Evolutionary conservation across 1,284 basidiomycete genomes (phyloP), one percentile per base, ranked within the genome.

Genomic region (Gomphus bonarii): DNA sequence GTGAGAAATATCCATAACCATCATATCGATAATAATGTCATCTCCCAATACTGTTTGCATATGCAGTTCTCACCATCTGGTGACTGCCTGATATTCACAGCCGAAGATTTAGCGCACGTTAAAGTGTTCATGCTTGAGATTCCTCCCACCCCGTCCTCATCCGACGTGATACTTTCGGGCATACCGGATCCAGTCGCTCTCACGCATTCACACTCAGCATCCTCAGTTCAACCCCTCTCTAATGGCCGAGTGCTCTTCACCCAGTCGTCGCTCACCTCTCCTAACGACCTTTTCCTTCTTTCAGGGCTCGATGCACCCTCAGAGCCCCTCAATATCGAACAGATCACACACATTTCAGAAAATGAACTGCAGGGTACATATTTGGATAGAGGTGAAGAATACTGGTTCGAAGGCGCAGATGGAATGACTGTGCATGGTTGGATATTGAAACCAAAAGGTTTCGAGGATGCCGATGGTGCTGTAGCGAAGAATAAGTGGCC

Each of bases 351-450:
- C 40, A 80, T 94, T 64, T 79, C 85, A 0, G 74, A 72, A 40
- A 66, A 74, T 3, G 75, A 73, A 1, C 72, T 95, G 35, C 71
- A 78, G 57, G 76, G 70, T 1, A 84, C 85, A 66, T 62, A 69
- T 11, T 72, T 94, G 40, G 72, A 72, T 54, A 63, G 67, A 7
- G 87, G 84, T 6, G 84, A 94, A 65, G 82, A 88, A 58, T 86
- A 95, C 65, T 92, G 84, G 82, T 95, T 94, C 72, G 77, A 81
- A 57, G 93, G 93, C 11, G 88, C 86, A 3, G 72, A 79, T 63
- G 80, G 76, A 12, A 80, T 77, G 64, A 68, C 77, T 49, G 83
- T 95, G 20, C 91, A 95, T 58, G 91, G 90, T 0, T 95, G 85
- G 85, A 72, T 81, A 16, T 62, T 93, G 60, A 91, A 85, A 63